Evolutionary conservation across 2,329 filamentous ascomycete species (phyloP), one percentile per base, ranked within the genome.

Genomic region (Metarhizium anisopliae): DNA sequence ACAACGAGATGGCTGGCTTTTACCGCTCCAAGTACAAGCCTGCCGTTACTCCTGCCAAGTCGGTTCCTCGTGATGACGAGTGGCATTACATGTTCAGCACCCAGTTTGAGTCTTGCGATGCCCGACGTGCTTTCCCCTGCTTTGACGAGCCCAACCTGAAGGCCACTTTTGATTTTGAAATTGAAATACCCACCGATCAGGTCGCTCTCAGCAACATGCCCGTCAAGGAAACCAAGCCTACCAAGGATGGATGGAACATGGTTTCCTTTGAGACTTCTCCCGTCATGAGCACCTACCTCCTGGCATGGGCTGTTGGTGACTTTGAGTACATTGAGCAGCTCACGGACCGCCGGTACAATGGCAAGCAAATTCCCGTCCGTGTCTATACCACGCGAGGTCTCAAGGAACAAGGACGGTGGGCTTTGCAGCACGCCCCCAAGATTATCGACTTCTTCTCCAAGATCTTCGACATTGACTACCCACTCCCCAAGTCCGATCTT

Each of bases 131-230:
- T 8, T 96, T 99, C 74, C 94, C 94, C 51, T 99, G 94, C 76
- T 97, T 97, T 67, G 94, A 99, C 68, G 94, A 99, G 75, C 94
- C 94, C 47, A 96, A 95, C 66, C 81, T 97, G 61, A 99, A 99
- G 75, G 90, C 94, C 11, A 93, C 91, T 2, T 97, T 96, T 67
- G 92, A 96, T 70, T 89, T 99, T 58, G 82, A 91, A 66, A 87
- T 99, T 60, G 93, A 97, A 74, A 82, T 96, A 50, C 93, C 94
- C 16, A 85, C 87, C 50, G 90, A 93, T 62, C 87, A 94, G 71
- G 86, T 90, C 45, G 94, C 91, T 14, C 78, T 97, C 50, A 95
- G 90, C 75, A 97, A 97, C 75, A 97, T 96, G 93, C 91, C 90
- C 3, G 85, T 91, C 70, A 93, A 91, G 77, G 78, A 80, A 53